Evolutionary conservation across 768 basidiomycete species (phyloP), one percentile per base, ranked within the genome.

Genomic region (Boletus insuetus): DNA sequence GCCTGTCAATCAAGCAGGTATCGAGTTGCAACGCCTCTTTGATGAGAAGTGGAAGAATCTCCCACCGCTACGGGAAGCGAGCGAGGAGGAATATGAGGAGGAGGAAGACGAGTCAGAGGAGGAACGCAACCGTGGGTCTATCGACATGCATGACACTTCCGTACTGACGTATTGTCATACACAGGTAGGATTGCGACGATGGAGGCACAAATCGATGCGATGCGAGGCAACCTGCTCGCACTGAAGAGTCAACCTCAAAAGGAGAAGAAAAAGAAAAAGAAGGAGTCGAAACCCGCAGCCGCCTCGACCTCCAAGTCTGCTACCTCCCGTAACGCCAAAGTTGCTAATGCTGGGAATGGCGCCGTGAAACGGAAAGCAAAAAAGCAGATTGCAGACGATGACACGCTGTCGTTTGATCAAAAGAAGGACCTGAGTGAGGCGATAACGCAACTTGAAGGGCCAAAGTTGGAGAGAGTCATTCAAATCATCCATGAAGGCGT

Each of bases 371-470:
- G 76, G 60, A 83, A 80, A 65, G 61, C 73, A 34, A 90, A 89
- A 78, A 89, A 88, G 69, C 77, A 78, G 38, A 70, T 84, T 42
- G 73, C 81, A 11, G 89, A 92, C 61, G 88, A 91, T 63, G 91
- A 94, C 54, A 85, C 87, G 3, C 79, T 98, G 37, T 89, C 91
- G 49, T 91, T 96, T 69, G 92, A 94, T 61, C 96, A 98, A 78
- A 99, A 99, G 87, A 94, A 97, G 74, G 94, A 98, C 68, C 77
- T 99, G 53, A 96, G 94, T 66, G 94, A 98, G 73, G 91, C 94
- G 49, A 99, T 99, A 61, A 81, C 82, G 56, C 82, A 82, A 64
- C 83, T 97, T 24, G 92, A 97, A 60, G 94, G 87, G 20, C 70
- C 79, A 49, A 89, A 89, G 68, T 75, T 98, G 57, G 89, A 93